Evolutionary conservation across 257 asterid species (phyloP).

Genomic region (Apocynum venetum): DNA sequence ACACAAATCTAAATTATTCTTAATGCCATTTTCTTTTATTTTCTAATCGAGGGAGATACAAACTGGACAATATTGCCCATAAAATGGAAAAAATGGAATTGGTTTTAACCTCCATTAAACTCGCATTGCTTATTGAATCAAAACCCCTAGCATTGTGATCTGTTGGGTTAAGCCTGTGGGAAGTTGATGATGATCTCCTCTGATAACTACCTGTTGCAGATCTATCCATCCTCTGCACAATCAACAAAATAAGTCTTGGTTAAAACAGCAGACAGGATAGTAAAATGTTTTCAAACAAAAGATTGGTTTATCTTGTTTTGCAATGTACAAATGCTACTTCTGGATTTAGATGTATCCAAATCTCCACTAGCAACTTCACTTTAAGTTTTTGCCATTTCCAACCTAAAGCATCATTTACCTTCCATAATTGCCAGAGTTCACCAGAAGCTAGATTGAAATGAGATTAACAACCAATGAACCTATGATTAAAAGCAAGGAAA

Average conservation of each 20-base stretch:
- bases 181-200: conserved; percentile 54
- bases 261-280: conserved; percentile 4
- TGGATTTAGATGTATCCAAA: background rate
- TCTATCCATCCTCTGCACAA: conserved; percentile 65
- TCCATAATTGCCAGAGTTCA: background rate
- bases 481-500: background rate
- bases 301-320: background rate
- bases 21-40: background rate
- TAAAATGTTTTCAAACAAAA: background rate
- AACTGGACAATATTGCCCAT: background rate
- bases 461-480: background rate
- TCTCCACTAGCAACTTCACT: background rate
- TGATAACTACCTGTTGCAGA: conserved; percentile 60
- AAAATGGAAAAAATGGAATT: background rate
- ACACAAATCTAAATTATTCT: background rate
- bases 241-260: conserved; percentile 6
- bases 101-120: conserved; percentile 73
- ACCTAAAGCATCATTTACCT: background rate
- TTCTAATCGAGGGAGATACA: background rate
- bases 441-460: background rate
- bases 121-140: conserved; percentile 73
- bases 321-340: background rate
- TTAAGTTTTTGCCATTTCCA: background rate
- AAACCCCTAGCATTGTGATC: conserved; percentile 37
- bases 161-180: conserved; percentile 45